Base-by-base conservation (phyloP, 306 rosid species). In the Lathyrus sativus region DNA sequence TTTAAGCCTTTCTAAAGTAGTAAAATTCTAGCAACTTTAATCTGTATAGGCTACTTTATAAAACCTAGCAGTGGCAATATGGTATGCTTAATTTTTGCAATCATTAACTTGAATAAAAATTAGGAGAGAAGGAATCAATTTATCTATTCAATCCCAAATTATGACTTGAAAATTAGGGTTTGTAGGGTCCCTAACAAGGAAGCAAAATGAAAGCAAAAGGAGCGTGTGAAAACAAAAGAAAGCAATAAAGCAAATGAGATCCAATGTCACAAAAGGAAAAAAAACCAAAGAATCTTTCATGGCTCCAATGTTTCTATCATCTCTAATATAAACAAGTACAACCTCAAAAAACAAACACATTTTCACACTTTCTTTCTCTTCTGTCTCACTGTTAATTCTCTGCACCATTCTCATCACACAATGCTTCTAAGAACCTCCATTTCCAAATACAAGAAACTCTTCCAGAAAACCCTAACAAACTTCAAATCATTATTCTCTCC, bases 381-480 rank as follows among this genome's bases (percentile, higher is more conserved):
- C 22, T 19, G 22, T 19, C 22, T 19, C 22, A 19, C 22, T 67
- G 28, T 38, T 12, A 15, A 26, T 55, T 29, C 54, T 67, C 62
- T 62, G 62, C 51, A 56, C 22, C 2, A 24, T 24, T 24, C 26
- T 24, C 26, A 1, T 2, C 67, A 62, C 10, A 67, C 66, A 72
- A 90, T 90, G 98, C 14, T 83, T 79, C 76, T 90, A 18, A 70
- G 83, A 78, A 80, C 43, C 44, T 72, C 98, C 74, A 78, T 92
- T 79, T 88, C 86, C 76, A 80, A 42, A 71, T 85, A 96, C 81
- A 90, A 79, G 80, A 85, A 80, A 79, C 81, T 95, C 76, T 78
- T 95, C 75, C 82, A 71, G 33, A 90, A 76, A 68, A 80, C 88
- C 19, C 33, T 88, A 3, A 78, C 82, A 7, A 84, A 44, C 58